phyloP scores from a whole-genome alignment of 1,284 basidiomycete genomes.

The Boletellus sp. region DNA sequence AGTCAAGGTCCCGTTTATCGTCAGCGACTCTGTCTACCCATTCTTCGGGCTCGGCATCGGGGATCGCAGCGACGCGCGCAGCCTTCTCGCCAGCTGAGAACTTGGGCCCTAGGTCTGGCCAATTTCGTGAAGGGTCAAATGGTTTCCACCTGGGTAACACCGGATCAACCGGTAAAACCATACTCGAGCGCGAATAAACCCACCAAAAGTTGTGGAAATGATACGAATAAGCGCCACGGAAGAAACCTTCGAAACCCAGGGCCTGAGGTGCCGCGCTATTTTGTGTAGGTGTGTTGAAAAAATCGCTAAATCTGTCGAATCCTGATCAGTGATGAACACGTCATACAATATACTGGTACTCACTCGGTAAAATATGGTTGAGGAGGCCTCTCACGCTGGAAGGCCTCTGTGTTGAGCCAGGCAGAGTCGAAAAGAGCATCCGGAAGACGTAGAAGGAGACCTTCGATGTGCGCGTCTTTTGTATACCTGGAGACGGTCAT shows the following conservation, averaged over 20 bases:
- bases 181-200: conserved; percentile 11
- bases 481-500: conserved; percentile 81
- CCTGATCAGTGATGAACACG: neutral
- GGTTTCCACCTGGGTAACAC: conserved; percentile 78
- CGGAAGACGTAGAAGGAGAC: conserved; percentile 70
- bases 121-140: conserved; percentile 85
- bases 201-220: conserved; percentile 86
- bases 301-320: conserved; percentile 58
- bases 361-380: conserved; percentile 82
- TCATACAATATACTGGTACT: conserved; percentile 26
- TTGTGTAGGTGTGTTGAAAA: conserved; percentile 74
- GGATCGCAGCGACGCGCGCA: conserved; percentile 42
- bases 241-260: conserved; percentile 82
- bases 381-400: conserved; percentile 78
- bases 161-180: neutral
- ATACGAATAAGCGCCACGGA: conserved; percentile 81
- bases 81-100: conserved; percentile 73
- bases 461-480: conserved; percentile 73
- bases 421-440: conserved; percentile 87
- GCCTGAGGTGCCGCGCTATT: conserved; percentile 70
- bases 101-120: conserved; percentile 82
- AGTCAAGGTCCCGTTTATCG: conserved; percentile 76
- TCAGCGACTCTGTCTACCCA: conserved; percentile 42
- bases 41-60: conserved; percentile 33
- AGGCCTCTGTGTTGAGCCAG: conserved; percentile 81